Base-by-base conservation (phyloP, 2,329 filamentous ascomycete genomes). In the Colletotrichum sp. region DNA sequence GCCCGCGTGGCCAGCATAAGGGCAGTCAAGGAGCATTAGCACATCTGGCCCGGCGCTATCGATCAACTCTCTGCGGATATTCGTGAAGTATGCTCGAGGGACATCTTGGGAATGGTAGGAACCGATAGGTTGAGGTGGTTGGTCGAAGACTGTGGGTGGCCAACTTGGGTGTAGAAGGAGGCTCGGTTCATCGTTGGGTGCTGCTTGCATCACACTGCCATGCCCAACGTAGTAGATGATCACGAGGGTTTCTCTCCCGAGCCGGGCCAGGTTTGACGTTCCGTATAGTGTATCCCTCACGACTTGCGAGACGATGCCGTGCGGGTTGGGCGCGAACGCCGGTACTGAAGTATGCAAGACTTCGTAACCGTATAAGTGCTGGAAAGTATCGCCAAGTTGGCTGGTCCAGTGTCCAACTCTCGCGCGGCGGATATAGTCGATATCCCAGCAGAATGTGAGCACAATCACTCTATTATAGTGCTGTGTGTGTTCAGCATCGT, bases 1-100 rank as follows among this genome's bases (percentile, higher is more conserved):
- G 10, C n/a, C 43, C 0, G 43, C n/a, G n/a, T 0, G 0, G 43
- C n/a, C 43, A 2, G 43, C 5, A 21, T 52, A 0, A 4, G n/a
- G n/a, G n/a, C 18, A n/a, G 18, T 48, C 38, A 10, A 48, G 38
- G 9, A 48, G 38, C 38, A 48, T 48, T 1, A 48, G 18, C 9
- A 48, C 38, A 18, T 48, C 38, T 12, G 38, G 38, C 5, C n/a
- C 18, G 38, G 18, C 38, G 5, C 18, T 48, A 3, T 48, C 38
- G 38, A n/a, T 48, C 38, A 48, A 4, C 18, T 21, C 38, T n/a
- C 38, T 9, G 18, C 38, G 18, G 38, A 48, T 48, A 48, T n/a
- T 48, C 38, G 38, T 48, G 38, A 48, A n/a, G 38, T 48, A 12
- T 48, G n/a, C 38, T 4, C 38, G 18, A n/a, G 38, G 38, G 18